Conservation (phyloP, 1,284 basidiomycete species). For the Hymenochaete sp. region DNA sequence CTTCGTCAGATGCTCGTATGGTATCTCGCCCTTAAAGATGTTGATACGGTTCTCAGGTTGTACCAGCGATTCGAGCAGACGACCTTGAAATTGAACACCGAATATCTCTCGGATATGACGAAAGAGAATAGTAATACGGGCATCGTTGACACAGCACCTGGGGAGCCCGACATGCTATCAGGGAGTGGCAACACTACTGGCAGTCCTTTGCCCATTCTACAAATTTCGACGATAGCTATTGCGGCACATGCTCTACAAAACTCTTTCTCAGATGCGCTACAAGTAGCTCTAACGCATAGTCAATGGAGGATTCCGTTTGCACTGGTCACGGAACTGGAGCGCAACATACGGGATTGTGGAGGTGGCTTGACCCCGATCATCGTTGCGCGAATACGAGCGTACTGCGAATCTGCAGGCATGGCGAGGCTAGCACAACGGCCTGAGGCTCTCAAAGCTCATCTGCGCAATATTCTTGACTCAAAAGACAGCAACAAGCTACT, state of each 20-base stretch:
- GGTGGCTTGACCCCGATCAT: conserved; percentile 22
- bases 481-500: conserved; percentile 25
- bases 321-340: conserved; percentile 31
- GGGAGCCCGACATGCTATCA: too few relatives aligned
- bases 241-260: conserved; percentile 51
- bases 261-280: conserved; percentile 45
- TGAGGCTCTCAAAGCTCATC: conserved; percentile 39
- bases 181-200: background rate
- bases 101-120: too few relatives aligned
- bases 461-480: conserved; percentile 33
- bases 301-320: conserved; percentile 29
- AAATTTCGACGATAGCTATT: conserved; percentile 42
- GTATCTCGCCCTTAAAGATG: conserved; percentile 35
- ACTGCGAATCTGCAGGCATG: conserved; percentile 37
- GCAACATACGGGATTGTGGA: conserved; percentile 28
- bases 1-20: conserved; percentile 43
- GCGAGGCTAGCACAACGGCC: conserved; percentile 46
- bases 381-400: conserved; percentile 32
- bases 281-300: conserved; percentile 11
- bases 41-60: conserved; percentile 36
- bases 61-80: conserved; percentile 33
- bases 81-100: too few relatives aligned
- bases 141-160: too few relatives aligned
- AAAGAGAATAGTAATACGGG: too few relatives aligned
- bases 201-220: conserved; percentile 20